Base-by-base conservation (phyloP, 2,329 filamentous ascomycete species). In the Fusarium robinianum region DNA sequence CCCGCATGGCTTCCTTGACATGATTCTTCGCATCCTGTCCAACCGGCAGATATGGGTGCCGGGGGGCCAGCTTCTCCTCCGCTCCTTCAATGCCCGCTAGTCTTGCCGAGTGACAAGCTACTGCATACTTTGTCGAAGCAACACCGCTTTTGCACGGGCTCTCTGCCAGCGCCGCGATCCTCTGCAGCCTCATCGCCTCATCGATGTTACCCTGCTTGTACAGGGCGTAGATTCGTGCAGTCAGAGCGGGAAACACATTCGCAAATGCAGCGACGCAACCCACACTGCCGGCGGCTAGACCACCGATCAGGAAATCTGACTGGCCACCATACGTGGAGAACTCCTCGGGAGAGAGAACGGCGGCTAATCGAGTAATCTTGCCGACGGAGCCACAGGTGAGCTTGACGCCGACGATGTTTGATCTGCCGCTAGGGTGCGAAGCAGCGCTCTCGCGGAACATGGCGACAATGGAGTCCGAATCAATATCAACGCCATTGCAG, bases 321-420 rank as follows among this genome's bases (percentile, higher is more conserved):
- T 90, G 85, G 1, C 87, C 87, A 1, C 84, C 85, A 58, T 81
- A 89, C 1, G 82, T 79, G 2, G 84, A 79, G 60, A 90, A 90
- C 10, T 74, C 64, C 1, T 77, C 72, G 0, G 76, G 64, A 0
- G 73, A 63, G 34, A 87, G 66, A 43, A 70, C 63, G 6, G 70
- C 72, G 5, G 67, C 66, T 2, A 90, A 74, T 6, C 86, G 74
- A 2, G 81, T 80, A 45, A 89, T 77, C 66, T 89, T 89, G 40
- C 83, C 85, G 22, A 87, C 85, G 51, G 80, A 83, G 8, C 84
- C 85, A 60, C 85, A 88, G 2, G 84, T 88, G 36, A 88, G 70
- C 70, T 88, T 88, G 21, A 83, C 80, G 26, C 83, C 85, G 22
- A 86, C 80, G 50, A 88, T 84, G 50, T 85, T 87, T 29, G 74